Conservation (phyloP, 371 early-diverging fungal species). For the Smittium culicis region DNA sequence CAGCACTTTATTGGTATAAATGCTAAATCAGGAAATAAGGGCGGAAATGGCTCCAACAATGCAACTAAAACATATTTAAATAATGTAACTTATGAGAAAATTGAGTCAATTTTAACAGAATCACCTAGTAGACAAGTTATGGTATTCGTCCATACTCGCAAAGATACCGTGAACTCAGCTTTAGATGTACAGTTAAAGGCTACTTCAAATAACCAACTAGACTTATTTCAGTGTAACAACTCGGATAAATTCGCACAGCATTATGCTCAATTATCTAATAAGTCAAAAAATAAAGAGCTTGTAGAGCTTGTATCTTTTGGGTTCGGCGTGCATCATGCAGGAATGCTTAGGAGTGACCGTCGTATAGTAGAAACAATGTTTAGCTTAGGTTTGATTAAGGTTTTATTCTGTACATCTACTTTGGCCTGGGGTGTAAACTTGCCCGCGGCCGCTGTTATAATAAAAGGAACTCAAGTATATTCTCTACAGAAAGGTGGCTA, state of each 20-base stretch:
- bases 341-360: constrained; percentile 87
- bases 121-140: constrained; percentile 92
- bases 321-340: constrained; percentile 97
- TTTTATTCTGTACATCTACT: constrained; percentile 97
- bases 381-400: constrained; percentile 69
- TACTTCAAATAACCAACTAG: constrained; percentile 34
- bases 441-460: constrained; percentile 96
- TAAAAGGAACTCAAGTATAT: constrained; percentile 98
- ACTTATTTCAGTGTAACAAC: constrained; percentile 15
- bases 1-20: constrained; percentile 88
- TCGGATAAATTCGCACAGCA: constrained; percentile 32
- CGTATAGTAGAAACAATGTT: constrained; percentile 80
- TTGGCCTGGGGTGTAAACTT: constrained; percentile 99
- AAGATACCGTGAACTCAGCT: constrained; percentile 89
- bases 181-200: constrained; percentile 68
- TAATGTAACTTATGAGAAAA: constrained; percentile 75
- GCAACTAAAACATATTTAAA: constrained; percentile 49
- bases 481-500: constrained; percentile 83
- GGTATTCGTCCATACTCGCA: constrained; percentile 97
- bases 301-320: constrained; percentile 67
- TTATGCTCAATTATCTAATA: constrained; percentile 26
- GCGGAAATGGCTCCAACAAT: background rate
- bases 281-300: constrained; percentile 71
- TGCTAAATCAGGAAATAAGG: too few species aligned
- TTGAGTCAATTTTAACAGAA: constrained; percentile 43